phyloP scores from a whole-genome alignment of 352 stramenopile genomes.

The Phytophthora fragariae region DNA sequence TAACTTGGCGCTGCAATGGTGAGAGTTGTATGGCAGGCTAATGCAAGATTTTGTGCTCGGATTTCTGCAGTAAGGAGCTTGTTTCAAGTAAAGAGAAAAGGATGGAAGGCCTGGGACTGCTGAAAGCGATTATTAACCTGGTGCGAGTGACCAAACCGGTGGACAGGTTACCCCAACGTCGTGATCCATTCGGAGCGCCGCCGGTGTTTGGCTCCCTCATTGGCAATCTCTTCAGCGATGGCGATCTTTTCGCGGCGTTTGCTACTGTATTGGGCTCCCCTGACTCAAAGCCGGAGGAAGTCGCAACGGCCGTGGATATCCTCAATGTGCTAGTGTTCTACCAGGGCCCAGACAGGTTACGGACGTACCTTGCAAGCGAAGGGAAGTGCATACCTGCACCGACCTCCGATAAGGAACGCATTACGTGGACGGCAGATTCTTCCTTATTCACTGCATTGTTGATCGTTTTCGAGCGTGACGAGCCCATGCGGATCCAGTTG shows the following conservation, averaged over 20 bases:
- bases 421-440: constrained; percentile 66
- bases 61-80: constrained; percentile 54
- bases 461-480: constrained; percentile 72
- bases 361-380: constrained; percentile 71
- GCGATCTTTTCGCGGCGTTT: constrained; percentile 67
- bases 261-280: constrained; percentile 52
- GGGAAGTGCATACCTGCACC: constrained; percentile 71
- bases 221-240: constrained; percentile 74
- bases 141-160: constrained; percentile 67
- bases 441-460: constrained; percentile 81
- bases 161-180: constrained; percentile 68
- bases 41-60: constrained; percentile 5
- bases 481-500: constrained; percentile 68
- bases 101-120: constrained; percentile 61
- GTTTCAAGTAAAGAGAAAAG: constrained; percentile 47
- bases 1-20: background rate
- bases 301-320: constrained; percentile 69
- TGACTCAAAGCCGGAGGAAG: constrained; percentile 55
- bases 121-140: constrained; percentile 80
- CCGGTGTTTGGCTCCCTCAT: constrained; percentile 71
- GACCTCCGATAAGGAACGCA: constrained; percentile 66
- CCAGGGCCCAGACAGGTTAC: constrained; percentile 72
- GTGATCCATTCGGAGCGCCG: constrained; percentile 58
- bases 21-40: constrained; percentile 1
- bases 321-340: constrained; percentile 78